Percentiles rank a stretch among this genome's conserved stretches.
Conservation (phyloP, 1,139 yeast species). For the Geotrichum aggregatum region DNA sequence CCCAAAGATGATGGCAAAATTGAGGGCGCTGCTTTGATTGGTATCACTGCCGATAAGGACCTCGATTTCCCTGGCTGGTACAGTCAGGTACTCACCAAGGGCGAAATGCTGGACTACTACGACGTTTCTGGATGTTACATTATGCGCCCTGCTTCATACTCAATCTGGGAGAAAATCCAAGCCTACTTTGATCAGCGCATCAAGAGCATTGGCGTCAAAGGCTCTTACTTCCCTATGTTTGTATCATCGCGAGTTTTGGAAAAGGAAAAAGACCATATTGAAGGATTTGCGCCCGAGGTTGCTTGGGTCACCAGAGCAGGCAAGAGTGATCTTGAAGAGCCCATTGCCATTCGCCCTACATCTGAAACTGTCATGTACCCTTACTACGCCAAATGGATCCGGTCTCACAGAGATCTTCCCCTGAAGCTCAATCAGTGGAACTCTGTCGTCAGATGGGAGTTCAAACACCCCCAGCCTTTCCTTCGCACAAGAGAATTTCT, state of each 20-base stretch:
- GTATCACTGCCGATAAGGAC: slow-evolving; percentile 90
- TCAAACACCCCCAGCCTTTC: slow-evolving; percentile 99
- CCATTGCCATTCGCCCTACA: slow-evolving; percentile 98
- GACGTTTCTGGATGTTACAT: slow-evolving; percentile 99
- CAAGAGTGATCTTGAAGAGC: slow-evolving; percentile 88
- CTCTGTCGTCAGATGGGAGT: slow-evolving; percentile 99
- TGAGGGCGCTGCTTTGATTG: slow-evolving; percentile 89
- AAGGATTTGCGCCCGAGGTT: slow-evolving; percentile 99
- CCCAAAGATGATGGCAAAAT: slow-evolving; percentile 43
- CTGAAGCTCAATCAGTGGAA: slow-evolving; percentile 97
- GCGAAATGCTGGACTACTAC: slow-evolving; percentile 97
- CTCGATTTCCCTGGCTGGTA: slow-evolving; percentile 96
- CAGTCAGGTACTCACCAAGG: slow-evolving; percentile 89
- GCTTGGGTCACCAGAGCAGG: slow-evolving; percentile 99
- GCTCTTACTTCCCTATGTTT: slow-evolving; percentile 98
- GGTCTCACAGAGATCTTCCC: slow-evolving; percentile 97
- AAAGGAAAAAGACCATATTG: slow-evolving; percentile 97
- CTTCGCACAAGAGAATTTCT: slow-evolving; percentile 97
- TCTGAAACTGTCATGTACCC: slow-evolving; percentile 99
- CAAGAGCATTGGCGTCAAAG: slow-evolving; percentile 84
- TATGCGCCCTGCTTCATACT: slow-evolving; percentile 91
- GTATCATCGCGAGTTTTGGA: slow-evolving; percentile 89
- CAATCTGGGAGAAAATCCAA: slow-evolving; percentile 93
- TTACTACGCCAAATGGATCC: slow-evolving; percentile 97
- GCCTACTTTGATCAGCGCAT: slow-evolving; percentile 76